These are phyloP conservation scores for Hymenoscyphus fraxineus DNA, from an alignment of 2,329 filamentous ascomycete genomes.

Conservation along the genomic window DNA sequence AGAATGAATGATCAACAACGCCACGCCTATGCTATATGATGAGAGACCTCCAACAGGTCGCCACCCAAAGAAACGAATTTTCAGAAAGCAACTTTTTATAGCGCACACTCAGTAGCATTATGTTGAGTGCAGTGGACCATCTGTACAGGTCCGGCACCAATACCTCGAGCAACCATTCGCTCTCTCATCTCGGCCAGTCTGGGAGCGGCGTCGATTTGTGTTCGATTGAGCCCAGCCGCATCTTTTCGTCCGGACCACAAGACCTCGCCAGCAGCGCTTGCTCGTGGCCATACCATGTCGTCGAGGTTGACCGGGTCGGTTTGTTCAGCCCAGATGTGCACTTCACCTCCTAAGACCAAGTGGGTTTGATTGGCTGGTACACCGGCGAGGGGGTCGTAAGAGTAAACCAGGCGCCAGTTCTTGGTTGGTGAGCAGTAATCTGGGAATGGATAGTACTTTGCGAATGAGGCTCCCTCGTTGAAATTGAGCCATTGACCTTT, in stretches of 20 bases:
- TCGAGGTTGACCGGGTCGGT: slow-evolving; percentile 77
- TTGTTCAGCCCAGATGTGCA: slow-evolving; percentile 76
- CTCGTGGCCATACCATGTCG: slow-evolving; percentile 72
- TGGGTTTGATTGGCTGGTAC: slow-evolving; percentile 59
- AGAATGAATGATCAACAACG: neutral
- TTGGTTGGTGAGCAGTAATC: slow-evolving; percentile 81
- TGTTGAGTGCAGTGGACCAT: slow-evolving; percentile 71
- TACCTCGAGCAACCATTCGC: slow-evolving; percentile 64
- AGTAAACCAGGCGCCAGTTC: slow-evolving; percentile 78
- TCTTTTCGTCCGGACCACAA: slow-evolving; percentile 74
- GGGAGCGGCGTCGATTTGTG: slow-evolving; percentile 65
- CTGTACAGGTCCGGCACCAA: slow-evolving; percentile 62
- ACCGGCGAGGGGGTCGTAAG: slow-evolving; percentile 67
- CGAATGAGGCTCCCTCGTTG: slow-evolving; percentile 50
- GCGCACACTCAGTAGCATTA: slow-evolving; percentile 46
- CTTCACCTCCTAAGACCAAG: slow-evolving; percentile 76
- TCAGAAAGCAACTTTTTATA: slow-evolving; percentile 15
- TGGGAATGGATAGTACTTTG: slow-evolving; percentile 61
- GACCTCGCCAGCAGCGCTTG: slow-evolving; percentile 70
- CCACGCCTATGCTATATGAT: neutral
- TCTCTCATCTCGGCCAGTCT: slow-evolving; percentile 73
- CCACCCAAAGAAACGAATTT: neutral
- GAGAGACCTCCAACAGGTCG: neutral
- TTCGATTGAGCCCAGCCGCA: slow-evolving; percentile 62
- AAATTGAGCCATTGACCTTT: slow-evolving; percentile 77